Base-by-base conservation (phyloP, 495 filamentous ascomycete species). In the Aspergillus sclerotioniger region DNA sequence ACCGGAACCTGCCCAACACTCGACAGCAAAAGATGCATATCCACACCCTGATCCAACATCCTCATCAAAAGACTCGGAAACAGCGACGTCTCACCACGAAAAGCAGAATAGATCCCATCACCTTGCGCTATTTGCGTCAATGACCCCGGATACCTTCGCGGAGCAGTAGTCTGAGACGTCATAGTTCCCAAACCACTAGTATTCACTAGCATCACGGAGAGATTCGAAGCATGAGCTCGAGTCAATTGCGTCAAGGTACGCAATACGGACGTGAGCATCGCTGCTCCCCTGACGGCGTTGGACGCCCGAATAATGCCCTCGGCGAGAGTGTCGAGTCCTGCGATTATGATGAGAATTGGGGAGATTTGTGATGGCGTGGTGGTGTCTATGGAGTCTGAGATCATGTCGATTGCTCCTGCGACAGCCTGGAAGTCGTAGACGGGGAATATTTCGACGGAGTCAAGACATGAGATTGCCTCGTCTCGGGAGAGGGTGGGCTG, bases 1-100 rank as follows among this genome's bases (percentile, higher is more conserved):
- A 77, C 67, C 19, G 25, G 25, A 25, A 46, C 51, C 8, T 50
- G 54, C 1, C 52, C 51, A 47, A 16, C 56, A 28, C 53, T 66
- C n/a, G 73, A 76, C 16, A 76, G 41, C 15, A 79, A 57, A 3
- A 79, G 56, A 65, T 79, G 76, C 4, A 59, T 66, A 65, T 79
- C 76, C 8, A 74, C 69, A 0, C 71, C 76, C 44, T 74, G 71
- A 48, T 79, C 76, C 41, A 78, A 31, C 3, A 71, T 74, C 55
- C 67, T 70, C 68, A 72, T 73, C 21, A 76, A 58, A 13, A 79
- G 61, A 37, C 60, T 77, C 8, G 71, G 67, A 28, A 76, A 68
- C 47, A 75, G 45, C 19, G 57, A 57, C 25, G 29, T 53, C 20
- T 53, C 54, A 31, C 17, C 58, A 48, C 64, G 65, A 16, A 77